Conservation (phyloP, 202 grass and related monocot species). For the Brachypodium distachyon region DNA sequence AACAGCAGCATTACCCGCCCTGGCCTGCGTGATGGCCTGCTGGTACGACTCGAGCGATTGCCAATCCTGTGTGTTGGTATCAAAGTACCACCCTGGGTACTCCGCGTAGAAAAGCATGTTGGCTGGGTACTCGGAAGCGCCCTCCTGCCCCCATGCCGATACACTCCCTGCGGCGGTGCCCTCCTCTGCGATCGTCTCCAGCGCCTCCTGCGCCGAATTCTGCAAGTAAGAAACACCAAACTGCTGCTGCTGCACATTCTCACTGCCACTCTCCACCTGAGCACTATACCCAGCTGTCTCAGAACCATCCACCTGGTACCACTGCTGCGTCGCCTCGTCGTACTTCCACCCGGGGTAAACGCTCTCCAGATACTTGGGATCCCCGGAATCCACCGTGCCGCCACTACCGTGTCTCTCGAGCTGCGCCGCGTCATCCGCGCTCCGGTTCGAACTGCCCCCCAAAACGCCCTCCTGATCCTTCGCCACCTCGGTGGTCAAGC, state of each 20-base stretch:
- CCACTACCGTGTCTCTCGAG: neutral
- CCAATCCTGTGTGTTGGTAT: slow-evolving; percentile 85
- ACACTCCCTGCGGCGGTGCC: neutral
- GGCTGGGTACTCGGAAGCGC: slow-evolving; percentile 42
- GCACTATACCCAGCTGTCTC: slow-evolving; percentile 17
- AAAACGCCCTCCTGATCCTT: slow-evolving; percentile 30
- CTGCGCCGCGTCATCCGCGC: neutral
- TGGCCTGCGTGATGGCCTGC: slow-evolving; percentile 21
- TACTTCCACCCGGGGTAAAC: slow-evolving; percentile 88
- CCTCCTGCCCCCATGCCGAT: slow-evolving; percentile 33
- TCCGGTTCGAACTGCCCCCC: neutral
- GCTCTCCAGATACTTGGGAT: slow-evolving; percentile 62
- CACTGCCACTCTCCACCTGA: neutral
- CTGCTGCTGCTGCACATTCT: slow-evolving; percentile 21
- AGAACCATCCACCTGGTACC: slow-evolving; percentile 62
- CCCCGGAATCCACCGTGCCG: slow-evolving; percentile 16
- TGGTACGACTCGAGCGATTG: slow-evolving; percentile 60
- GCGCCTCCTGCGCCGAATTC: slow-evolving; percentile 36
- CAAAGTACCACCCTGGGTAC: slow-evolving; percentile 91
- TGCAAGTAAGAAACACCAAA: slow-evolving; percentile 44
- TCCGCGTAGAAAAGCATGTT: slow-evolving; percentile 85
- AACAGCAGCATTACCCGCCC: neutral
- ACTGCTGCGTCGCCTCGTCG: slow-evolving; percentile 49
- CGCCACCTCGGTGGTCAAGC: slow-evolving; percentile 1
- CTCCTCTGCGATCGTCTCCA: slow-evolving; percentile 78